Conservation (phyloP, 352 stramenopile genomes). For the Globisporangium uncinulatum region DNA sequence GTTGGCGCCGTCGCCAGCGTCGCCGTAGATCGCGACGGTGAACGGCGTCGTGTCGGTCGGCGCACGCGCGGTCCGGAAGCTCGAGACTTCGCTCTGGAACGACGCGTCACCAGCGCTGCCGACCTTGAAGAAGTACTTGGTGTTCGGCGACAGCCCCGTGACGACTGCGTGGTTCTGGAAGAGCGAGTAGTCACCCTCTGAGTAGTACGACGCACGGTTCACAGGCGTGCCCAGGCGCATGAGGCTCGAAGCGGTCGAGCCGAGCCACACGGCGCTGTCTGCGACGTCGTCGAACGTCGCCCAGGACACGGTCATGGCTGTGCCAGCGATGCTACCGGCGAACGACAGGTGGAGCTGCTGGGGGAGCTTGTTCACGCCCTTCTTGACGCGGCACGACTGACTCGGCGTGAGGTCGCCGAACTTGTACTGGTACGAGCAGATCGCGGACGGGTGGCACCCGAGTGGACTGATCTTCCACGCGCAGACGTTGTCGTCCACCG, state of each 20-base stretch:
- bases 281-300: constrained; percentile 35
- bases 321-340: constrained; percentile 30
- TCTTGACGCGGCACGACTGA: constrained; percentile 40
- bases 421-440: constrained; percentile 35
- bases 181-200: constrained; percentile 38
- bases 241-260: constrained; percentile 19
- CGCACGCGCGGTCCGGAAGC: constrained; percentile 29
- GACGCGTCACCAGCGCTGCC: constrained; percentile 18
- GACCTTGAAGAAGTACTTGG: constrained; percentile 49
- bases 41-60: constrained; percentile 25
- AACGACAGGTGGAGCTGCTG: constrained; percentile 61
- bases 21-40: constrained; percentile 49
- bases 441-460: constrained; percentile 21
- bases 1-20: constrained; percentile 39
- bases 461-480: constrained; percentile 18
- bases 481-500: constrained; percentile 28
- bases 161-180: constrained; percentile 36
- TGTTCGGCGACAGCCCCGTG: constrained; percentile 19
- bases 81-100: constrained; percentile 21
- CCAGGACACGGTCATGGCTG: constrained; percentile 59
- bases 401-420: constrained; percentile 32
- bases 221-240: constrained; percentile 16
- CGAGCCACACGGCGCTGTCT: constrained; percentile 45
- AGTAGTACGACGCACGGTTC: constrained; percentile 36
- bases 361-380: constrained; percentile 34